phyloP scores from a whole-genome alignment of 75 land plant genomes.

The Selaginella moellendorffii region DNA sequence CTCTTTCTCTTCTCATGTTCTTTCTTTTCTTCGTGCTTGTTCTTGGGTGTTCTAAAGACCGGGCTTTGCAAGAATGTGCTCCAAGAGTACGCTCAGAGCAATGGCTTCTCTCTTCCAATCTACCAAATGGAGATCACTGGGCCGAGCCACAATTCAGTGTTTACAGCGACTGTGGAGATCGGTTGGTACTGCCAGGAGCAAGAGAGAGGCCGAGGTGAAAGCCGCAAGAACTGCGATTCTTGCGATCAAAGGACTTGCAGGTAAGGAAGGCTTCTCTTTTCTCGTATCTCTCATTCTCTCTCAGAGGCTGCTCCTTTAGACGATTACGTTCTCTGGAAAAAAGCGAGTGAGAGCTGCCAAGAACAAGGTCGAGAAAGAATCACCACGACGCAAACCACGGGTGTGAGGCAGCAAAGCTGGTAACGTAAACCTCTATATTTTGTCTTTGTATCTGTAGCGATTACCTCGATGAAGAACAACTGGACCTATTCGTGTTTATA shows the following conservation, averaged over 20 bases:
- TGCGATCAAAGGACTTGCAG: constrained; percentile 23
- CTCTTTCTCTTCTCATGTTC: background rate
- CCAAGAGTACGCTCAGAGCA: constrained; percentile 32
- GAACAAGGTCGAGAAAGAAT: too few species aligned
- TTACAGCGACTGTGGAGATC: constrained; percentile 24
- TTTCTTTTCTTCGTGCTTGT: background rate
- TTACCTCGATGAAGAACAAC: too few species aligned
- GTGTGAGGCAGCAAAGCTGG: too few species aligned
- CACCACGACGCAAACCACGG: too few species aligned
- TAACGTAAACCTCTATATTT: too few species aligned
- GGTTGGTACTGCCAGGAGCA: constrained; percentile 21
- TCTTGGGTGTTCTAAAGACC: constrained; percentile 56
- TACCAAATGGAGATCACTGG: constrained; percentile 18
- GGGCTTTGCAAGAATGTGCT: constrained; percentile 31
- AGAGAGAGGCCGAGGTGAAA: constrained; percentile 29
- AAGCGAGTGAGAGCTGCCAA: too few species aligned
- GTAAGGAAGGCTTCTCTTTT: too few species aligned
- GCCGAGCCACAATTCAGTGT: constrained; percentile 15
- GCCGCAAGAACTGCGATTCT: constrained; percentile 25
- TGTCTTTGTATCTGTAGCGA: too few species aligned
- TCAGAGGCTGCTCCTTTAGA: too few species aligned
- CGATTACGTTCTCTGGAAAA: too few species aligned
- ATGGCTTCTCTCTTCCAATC: constrained; percentile 31
- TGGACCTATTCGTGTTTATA: too few species aligned
- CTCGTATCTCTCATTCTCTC: too few species aligned